phyloP scores from a whole-genome alignment of 1,139 yeast genomes.

The Eremothecium coryli region DNA sequence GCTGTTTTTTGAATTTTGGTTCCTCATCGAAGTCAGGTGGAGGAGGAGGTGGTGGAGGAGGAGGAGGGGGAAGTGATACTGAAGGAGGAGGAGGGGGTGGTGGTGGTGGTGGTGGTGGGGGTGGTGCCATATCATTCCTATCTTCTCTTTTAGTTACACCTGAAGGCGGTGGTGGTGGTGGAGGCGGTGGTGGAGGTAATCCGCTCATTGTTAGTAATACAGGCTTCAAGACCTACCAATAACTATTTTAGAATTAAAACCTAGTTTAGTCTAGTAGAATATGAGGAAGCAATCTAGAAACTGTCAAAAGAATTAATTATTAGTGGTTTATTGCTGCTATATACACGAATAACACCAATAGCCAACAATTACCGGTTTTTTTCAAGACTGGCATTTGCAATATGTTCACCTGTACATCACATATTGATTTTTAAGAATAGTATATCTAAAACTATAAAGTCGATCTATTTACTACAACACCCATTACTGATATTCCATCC shows the following conservation, averaged over 20 bases:
- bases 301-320: too few species aligned
- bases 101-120: constrained; percentile 28
- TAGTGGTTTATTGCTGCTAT: too few species aligned
- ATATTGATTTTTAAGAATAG: too few species aligned
- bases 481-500: constrained; percentile 9
- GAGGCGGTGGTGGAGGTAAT: constrained; percentile 22
- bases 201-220: constrained; percentile 8
- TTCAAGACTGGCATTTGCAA: too few species aligned
- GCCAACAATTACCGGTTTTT: too few species aligned
- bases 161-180: constrained; percentile 20
- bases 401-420: too few species aligned
- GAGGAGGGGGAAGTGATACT: constrained; percentile 24
- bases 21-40: too few species aligned
- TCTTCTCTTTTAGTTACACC: not conserved
- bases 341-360: too few species aligned
- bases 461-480: not conserved
- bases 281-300: too few species aligned
- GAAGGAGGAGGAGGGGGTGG: constrained; percentile 27
- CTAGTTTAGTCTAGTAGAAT: too few species aligned
- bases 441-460: constrained; percentile 2
- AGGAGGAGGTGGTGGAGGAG: constrained; percentile 8
- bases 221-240: too few species aligned
- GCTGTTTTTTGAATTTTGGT: not conserved
- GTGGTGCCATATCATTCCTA: constrained; percentile 21
- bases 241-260: too few species aligned